Percentiles rank a stretch among this genome's conserved stretches.
Evolutionary conservation across 306 rosid genomes (phyloP).

Genomic region (Gastrolobium villosum): DNA sequence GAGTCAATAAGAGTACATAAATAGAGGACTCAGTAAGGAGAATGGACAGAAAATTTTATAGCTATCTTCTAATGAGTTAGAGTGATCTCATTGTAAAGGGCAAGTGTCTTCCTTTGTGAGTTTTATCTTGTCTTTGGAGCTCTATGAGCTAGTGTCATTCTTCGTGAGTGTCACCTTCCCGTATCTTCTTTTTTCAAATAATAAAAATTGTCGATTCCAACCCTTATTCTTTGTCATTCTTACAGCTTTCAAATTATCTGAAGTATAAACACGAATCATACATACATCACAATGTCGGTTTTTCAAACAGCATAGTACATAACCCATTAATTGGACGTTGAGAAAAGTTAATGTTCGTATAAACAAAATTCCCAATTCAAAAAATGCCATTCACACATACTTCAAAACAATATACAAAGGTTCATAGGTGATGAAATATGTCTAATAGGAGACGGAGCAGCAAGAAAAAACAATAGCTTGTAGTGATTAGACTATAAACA

Average conservation of each 20-base stretch:
- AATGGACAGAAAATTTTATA: too few relatives aligned
- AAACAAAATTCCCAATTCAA: slow-evolving; percentile 17
- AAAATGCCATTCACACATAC: slow-evolving; percentile 12
- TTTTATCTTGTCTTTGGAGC: too few relatives aligned
- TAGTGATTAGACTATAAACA: neutral
- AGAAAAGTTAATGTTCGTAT: neutral
- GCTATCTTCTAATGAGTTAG: too few relatives aligned
- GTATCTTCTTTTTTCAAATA: too few relatives aligned
- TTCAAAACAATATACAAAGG: slow-evolving; percentile 8
- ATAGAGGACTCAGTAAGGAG: too few relatives aligned
- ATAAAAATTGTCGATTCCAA: neutral
- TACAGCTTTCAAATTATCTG: neutral
- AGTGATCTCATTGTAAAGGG: too few relatives aligned
- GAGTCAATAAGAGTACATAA: too few relatives aligned
- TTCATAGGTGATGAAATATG: neutral
- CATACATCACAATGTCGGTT: slow-evolving; percentile 16
- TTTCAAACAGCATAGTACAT: slow-evolving; percentile 10
- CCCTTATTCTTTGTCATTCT: neutral
- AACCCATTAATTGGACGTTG: neutral
- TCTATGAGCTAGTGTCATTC: too few relatives aligned
- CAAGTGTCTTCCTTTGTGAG: too few relatives aligned
- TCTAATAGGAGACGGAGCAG: neutral
- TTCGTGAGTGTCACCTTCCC: too few relatives aligned
- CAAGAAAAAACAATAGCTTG: neutral
- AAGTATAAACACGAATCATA: slow-evolving; percentile 2